Base-by-base conservation (phyloP, 345 rosid genomes). In the Corchorus capsularis region DNA sequence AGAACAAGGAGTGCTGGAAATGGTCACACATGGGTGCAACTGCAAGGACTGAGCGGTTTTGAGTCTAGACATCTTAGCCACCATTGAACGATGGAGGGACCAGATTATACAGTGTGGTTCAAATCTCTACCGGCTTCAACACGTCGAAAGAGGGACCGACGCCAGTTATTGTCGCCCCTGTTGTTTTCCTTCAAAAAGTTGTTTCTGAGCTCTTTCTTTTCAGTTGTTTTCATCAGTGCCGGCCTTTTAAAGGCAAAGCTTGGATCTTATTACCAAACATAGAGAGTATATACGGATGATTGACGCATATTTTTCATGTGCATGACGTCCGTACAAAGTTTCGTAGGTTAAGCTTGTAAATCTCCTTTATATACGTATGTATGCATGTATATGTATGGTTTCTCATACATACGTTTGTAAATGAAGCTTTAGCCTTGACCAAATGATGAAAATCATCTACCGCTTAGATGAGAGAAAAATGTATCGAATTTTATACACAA, bases 121-220 rank as follows among this genome's bases (percentile, higher is more conserved):
- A 56, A 56, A 65, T 17, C 8, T 46, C 6, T 41, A 57, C 56
- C 77, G 2, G 47, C 55, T 39, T 27, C 70, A 27, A 45, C 70
- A 80, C 79, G 77, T 79, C 56, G 72, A 37, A 10, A 4, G 32
- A 52, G n/a, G 41, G 74, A 57, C 75, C 65, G 3, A 19, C 0
- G 41, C 15, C 45, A 17, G 14, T 50, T n/a, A 3, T 49, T 3
- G 53, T 65, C 47, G 8, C 47, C 11, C 27, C 4, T 64, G 61
- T 17, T 32, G 17, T 52, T 35, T 6, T 35, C 47, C 57, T 16
- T 52, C 47, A 52, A 52, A 69, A 53, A 5, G 22, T 9, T 49
- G 43, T 14, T 67, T 22, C 49, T 53, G 22, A 13, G 46, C 71
- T 49, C 3, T 7, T 27, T 16, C 4, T 50, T 49, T 4, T 17